A percentile compares a stretch with the other conserved stretches of the same genome.
These are phyloP conservation scores for Haematococcus sp. DNA, from an alignment of 139 green algal genomes.

Conservation along the genomic window DNA sequence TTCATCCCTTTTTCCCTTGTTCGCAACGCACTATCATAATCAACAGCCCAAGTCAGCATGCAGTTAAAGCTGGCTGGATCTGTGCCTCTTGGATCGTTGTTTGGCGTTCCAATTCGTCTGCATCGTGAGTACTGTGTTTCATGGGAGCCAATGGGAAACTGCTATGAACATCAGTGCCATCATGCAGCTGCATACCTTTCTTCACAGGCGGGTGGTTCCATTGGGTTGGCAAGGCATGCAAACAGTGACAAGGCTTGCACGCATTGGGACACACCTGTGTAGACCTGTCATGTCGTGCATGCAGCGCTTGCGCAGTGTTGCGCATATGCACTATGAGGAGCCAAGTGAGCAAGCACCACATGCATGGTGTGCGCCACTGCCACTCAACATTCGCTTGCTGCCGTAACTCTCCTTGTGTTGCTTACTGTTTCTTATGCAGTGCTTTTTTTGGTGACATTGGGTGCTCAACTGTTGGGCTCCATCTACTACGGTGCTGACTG, in stretches of 20 bases:
- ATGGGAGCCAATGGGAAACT: too few relatives aligned
- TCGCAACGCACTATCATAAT: too few relatives aligned
- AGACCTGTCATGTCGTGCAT: background rate
- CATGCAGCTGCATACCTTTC: background rate
- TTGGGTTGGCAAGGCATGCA: background rate
- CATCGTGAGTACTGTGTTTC: conserved; percentile 23
- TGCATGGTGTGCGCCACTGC: too few relatives aligned
- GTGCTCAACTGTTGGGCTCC: conserved; percentile 17
- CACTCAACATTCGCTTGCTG: too few relatives aligned
- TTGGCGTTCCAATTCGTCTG: conserved; percentile 27
- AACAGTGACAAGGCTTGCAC: background rate
- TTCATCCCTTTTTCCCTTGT: too few relatives aligned
- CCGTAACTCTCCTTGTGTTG: too few relatives aligned
- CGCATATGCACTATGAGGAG: too few relatives aligned
- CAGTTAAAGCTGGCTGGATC: conserved; percentile 12
- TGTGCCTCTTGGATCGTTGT: conserved; percentile 20
- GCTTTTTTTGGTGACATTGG: conserved; percentile 31
- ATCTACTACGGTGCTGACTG: conserved; percentile 11
- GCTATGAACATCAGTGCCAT: too few relatives aligned
- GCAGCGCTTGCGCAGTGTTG: too few relatives aligned
- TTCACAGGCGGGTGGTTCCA: background rate
- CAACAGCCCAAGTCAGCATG: background rate
- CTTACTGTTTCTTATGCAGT: too few relatives aligned
- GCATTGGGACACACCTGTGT: background rate
- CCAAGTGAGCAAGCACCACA: too few relatives aligned